Conservation (phyloP, 768 basidiomycete species). For the Tulasnella sp. region DNA sequence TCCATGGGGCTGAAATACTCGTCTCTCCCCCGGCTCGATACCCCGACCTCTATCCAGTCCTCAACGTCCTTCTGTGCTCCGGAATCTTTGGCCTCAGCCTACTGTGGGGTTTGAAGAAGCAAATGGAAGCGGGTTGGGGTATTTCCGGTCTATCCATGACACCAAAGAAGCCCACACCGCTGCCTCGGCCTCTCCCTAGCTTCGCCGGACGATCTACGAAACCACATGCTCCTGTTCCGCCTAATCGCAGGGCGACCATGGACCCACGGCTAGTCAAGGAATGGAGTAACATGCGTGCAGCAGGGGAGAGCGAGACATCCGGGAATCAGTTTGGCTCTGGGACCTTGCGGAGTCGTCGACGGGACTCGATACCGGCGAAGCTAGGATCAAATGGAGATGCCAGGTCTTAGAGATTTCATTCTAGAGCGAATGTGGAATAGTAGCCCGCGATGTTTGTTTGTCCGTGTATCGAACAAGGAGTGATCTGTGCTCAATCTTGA, state of each 20-base stretch:
- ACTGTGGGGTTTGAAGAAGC: constrained; percentile 80
- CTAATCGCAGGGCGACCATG: background rate
- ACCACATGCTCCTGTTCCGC: background rate
- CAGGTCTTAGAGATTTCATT: background rate
- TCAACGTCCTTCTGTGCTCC: constrained; percentile 73
- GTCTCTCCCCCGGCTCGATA: constrained; percentile 59
- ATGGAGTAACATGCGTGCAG: background rate
- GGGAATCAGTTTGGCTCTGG: background rate
- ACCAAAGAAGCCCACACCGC: background rate
- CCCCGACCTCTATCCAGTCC: constrained; percentile 74
- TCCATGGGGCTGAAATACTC: constrained; percentile 57
- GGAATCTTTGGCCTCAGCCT: constrained; percentile 73
- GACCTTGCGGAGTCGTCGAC: background rate
- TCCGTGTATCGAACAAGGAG: background rate
- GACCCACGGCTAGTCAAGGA: background rate
- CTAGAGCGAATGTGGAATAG: background rate
- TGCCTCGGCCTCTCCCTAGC: background rate
- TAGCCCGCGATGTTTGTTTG: background rate
- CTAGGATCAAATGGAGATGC: background rate
- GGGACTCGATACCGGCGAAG: background rate
- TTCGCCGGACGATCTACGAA: background rate
- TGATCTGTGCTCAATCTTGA: background rate
- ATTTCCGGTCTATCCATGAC: constrained; percentile 36
- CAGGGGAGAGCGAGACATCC: background rate
- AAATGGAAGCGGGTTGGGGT: constrained; percentile 73